phyloP scores from a whole-genome alignment of 2,329 filamentous ascomycete species.

The Botrytis fragariae region DNA sequence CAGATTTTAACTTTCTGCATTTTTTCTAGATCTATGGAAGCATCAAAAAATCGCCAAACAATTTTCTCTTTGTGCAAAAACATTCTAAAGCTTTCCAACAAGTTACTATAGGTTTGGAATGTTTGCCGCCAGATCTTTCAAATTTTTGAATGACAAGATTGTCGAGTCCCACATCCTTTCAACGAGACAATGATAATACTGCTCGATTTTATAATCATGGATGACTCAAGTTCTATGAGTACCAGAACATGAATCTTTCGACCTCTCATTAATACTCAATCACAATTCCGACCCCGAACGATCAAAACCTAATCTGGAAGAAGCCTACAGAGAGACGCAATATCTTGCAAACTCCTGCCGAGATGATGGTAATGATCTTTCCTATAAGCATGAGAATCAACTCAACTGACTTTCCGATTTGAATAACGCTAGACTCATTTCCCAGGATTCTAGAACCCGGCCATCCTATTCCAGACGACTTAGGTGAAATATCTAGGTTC shows the following conservation, averaged over 20 bases:
- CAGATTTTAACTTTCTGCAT: background rate
- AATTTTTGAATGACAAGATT: background rate
- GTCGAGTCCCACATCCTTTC: background rate
- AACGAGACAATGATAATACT: background rate
- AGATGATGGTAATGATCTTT: background rate
- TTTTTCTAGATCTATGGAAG: background rate
- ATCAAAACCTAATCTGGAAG: background rate
- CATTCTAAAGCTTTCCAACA: background rate
- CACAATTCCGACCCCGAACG: background rate
- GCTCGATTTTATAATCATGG: background rate
- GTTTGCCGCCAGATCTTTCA: background rate
- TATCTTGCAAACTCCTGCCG: no score
- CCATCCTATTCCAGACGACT: background rate
- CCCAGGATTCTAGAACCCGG: background rate
- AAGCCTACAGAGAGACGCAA: background rate
- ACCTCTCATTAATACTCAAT: background rate
- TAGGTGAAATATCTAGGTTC: background rate
- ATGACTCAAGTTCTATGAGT: background rate
- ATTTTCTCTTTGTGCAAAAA: fast-evolving
- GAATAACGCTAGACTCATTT: background rate
- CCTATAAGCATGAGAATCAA: background rate
- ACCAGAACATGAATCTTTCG: background rate
- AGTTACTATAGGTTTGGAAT: background rate
- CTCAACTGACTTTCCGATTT: no score
- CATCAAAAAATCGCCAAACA: background rate